Conservation (phyloP, 2,329 filamentous ascomycete genomes). For the Nothophoma quercina region DNA sequence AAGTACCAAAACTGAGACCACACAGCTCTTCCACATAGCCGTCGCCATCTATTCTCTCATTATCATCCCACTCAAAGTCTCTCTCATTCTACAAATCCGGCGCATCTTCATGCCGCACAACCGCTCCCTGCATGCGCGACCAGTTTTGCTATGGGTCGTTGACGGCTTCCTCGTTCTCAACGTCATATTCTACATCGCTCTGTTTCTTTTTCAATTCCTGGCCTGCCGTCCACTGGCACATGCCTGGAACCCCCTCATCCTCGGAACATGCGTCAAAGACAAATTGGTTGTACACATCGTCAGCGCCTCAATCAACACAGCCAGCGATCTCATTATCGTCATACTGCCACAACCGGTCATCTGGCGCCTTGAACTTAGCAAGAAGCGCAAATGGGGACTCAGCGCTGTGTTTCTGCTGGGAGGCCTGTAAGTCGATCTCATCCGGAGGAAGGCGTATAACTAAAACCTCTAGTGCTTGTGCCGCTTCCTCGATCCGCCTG, state of each 20-base stretch:
- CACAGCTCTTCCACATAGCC: constrained; percentile 22
- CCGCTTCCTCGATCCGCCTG: constrained; percentile 18
- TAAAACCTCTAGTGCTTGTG: constrained; percentile 17
- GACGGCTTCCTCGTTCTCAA: constrained; percentile 23
- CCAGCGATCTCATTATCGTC: constrained; percentile 28
- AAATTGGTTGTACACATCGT: constrained; percentile 24
- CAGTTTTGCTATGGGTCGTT: constrained; percentile 8
- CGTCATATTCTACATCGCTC: constrained; percentile 25
- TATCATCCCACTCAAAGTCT: constrained; percentile 25
- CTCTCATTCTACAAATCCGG: constrained; percentile 28
- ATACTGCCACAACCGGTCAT: constrained; percentile 29
- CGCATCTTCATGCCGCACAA: constrained; percentile 24
- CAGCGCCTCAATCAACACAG: constrained; percentile 26
- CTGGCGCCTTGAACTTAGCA: constrained; percentile 21
- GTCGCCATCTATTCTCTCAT: constrained; percentile 20
- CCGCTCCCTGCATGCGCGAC: constrained; percentile 1
- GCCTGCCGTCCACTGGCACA: constrained; percentile 26
- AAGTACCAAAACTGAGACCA: background rate
- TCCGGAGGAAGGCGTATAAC: background rate
- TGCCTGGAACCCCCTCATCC: constrained; percentile 24
- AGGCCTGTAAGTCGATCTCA: constrained; percentile 14
- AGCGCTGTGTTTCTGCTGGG: constrained; percentile 24
- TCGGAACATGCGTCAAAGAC: constrained; percentile 20
- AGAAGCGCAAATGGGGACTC: constrained; percentile 18
- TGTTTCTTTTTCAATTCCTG: constrained; percentile 27